These are phyloP conservation scores for Boletellus deceptivus DNA, from an alignment of 1,284 basidiomycete genomes.

Conservation along the genomic window DNA sequence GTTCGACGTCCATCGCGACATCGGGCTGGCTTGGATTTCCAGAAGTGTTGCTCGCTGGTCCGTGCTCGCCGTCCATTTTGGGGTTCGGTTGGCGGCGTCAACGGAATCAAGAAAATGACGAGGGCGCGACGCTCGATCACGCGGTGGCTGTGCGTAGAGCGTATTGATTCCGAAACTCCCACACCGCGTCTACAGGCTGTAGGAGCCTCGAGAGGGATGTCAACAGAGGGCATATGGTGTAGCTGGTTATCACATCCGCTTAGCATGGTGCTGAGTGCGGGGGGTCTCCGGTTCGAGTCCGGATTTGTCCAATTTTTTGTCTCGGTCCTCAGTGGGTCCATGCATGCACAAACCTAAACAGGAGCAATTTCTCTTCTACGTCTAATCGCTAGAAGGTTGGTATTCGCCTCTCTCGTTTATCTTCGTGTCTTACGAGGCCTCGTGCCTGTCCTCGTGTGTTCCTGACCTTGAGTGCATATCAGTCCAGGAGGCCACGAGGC, in stretches of 20 bases:
- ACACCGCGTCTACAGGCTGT: slow-evolving; percentile 3
- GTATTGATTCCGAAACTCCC: slow-evolving; percentile 5
- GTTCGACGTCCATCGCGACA: slow-evolving; percentile 25
- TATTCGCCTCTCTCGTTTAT: too few species aligned
- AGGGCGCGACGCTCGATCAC: slow-evolving; percentile 25
- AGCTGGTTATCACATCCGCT: slow-evolving; percentile 41
- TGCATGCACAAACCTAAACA: too few species aligned
- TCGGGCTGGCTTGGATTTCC: neutral
- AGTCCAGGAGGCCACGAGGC: too few species aligned
- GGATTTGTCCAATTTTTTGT: slow-evolving; percentile 35
- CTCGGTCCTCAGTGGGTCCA: too few species aligned
- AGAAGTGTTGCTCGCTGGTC: slow-evolving; percentile 1
- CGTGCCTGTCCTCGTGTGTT: too few species aligned
- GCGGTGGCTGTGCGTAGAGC: slow-evolving; percentile 23
- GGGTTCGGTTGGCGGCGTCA: slow-evolving; percentile 9
- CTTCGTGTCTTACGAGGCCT: too few species aligned
- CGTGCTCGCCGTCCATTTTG: slow-evolving; percentile 25
- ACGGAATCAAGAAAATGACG: slow-evolving; percentile 30
- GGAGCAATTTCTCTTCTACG: too few species aligned
- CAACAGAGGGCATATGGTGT: slow-evolving; percentile 16
- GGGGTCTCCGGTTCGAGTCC: slow-evolving; percentile 43
- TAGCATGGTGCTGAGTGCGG: slow-evolving; percentile 23
- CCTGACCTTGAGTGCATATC: too few species aligned
- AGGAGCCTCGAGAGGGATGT: too few species aligned
- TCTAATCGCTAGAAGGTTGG: too few species aligned